Conservation (phyloP, 2,329 filamentous ascomycete species). For the Bipolaris gigantea region DNA sequence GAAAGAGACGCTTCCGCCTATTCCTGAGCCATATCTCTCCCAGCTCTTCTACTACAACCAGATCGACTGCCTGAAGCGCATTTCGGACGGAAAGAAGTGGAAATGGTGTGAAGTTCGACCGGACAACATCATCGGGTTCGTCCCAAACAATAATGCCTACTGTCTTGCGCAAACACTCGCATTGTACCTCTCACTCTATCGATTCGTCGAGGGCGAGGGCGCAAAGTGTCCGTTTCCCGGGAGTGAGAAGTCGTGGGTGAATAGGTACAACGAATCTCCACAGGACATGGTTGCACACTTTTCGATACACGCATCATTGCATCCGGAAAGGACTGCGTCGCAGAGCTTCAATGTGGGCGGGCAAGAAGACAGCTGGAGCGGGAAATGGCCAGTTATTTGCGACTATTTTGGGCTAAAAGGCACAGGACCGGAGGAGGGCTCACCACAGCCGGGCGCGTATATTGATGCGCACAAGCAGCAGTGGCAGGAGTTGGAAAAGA, state of each 20-base stretch:
- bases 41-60: slow-evolving; percentile 49
- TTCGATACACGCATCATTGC: slow-evolving; percentile 48
- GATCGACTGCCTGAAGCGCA: slow-evolving; percentile 45
- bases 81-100: slow-evolving; percentile 45
- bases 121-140: slow-evolving; percentile 49
- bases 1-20: slow-evolving; percentile 36
- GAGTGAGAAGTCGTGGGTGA: slow-evolving; percentile 42
- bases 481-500: slow-evolving; percentile 35
- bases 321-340: slow-evolving; percentile 45
- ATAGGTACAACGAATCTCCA: slow-evolving; percentile 46
- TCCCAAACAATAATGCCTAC: slow-evolving; percentile 48
- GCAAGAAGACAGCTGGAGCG: slow-evolving; percentile 46
- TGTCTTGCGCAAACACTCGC: slow-evolving; percentile 45
- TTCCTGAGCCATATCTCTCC: slow-evolving; percentile 41
- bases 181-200: slow-evolving; percentile 45
- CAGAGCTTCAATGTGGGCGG: slow-evolving; percentile 51
- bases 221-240: slow-evolving; percentile 47
- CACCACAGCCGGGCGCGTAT: slow-evolving; percentile 35
- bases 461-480: slow-evolving; percentile 32
- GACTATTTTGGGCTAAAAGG: slow-evolving; percentile 53
- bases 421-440: slow-evolving; percentile 33
- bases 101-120: slow-evolving; percentile 48
- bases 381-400: slow-evolving; percentile 52
- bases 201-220: slow-evolving; percentile 44
- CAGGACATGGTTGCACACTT: slow-evolving; percentile 50